Evolutionary conservation across 176 grass and related monocot genomes (phyloP).

Genomic region (Bonia amplexicaulis): DNA sequence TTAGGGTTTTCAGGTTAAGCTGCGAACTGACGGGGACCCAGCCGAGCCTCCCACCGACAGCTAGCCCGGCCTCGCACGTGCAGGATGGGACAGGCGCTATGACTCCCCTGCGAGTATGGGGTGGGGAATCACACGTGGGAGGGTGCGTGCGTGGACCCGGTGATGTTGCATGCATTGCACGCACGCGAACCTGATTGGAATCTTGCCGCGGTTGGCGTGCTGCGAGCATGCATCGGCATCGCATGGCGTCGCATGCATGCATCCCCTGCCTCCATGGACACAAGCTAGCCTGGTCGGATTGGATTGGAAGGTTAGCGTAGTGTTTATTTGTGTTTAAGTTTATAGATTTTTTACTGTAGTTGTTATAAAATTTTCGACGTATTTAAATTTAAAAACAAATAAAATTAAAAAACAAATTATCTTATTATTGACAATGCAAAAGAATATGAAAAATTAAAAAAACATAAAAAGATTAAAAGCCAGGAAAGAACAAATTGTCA

Average conservation of each 20-base stretch:
- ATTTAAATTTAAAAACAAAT: too few relatives aligned
- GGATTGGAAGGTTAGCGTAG: neutral
- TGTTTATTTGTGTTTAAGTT: too few relatives aligned
- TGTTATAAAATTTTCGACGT: too few relatives aligned
- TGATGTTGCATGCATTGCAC: neutral
- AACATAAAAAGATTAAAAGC: too few relatives aligned
- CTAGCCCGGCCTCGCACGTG: slow-evolving; percentile 11
- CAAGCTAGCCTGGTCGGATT: neutral
- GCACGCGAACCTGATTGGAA: neutral
- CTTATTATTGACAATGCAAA: too few relatives aligned
- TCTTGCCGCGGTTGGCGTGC: slow-evolving; percentile 27
- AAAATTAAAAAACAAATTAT: too few relatives aligned
- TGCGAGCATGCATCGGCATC: neutral
- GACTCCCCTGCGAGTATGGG: neutral
- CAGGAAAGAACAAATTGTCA: too few relatives aligned
- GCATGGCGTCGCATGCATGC: neutral
- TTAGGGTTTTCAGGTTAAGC: neutral
- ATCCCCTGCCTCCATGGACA: neutral
- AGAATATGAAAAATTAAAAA: too few relatives aligned
- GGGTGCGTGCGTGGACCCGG: neutral
- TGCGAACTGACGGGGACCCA: neutral
- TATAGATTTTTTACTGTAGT: too few relatives aligned
- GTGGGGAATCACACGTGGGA: neutral
- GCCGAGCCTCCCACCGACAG: neutral
- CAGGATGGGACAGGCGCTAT: neutral